phyloP scores from a whole-genome alignment of 345 rosid genomes.

The Sisymbrium irio region DNA sequence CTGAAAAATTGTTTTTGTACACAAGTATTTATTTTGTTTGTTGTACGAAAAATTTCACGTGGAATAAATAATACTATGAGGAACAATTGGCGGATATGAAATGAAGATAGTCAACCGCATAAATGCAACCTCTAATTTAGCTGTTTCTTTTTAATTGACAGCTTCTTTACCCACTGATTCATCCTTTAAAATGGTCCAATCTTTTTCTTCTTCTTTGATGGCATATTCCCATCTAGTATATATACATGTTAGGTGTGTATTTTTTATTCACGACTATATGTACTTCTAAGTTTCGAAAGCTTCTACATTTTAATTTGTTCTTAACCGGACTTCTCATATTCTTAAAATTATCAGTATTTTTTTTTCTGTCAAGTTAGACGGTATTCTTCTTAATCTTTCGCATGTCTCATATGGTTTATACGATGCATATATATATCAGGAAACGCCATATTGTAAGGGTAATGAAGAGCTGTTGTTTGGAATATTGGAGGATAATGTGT shows the following conservation, averaged over 20 bases:
- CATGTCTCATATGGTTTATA: no score
- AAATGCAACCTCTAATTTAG: not conserved
- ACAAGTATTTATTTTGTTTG: not conserved
- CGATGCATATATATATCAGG: no score
- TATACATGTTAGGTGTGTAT: not conserved
- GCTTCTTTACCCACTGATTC: not conserved
- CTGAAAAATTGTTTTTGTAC: not conserved
- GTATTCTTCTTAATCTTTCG: no score
- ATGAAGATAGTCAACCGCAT: slow-evolving; percentile 14
- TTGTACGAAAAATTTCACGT: not conserved
- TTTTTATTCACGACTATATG: not conserved
- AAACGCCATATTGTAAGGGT: no score
- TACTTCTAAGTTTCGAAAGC: not conserved
- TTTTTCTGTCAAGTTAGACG: not conserved
- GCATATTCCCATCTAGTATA: not conserved
- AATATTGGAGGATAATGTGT: not conserved
- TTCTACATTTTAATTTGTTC: not conserved
- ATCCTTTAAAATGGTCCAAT: no score
- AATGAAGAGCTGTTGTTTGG: not conserved
- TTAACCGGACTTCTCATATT: not conserved
- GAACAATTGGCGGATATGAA: not conserved
- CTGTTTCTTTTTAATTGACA: not conserved
- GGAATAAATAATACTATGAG: no score
- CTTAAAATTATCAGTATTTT: not conserved
- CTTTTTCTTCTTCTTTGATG: no score